A percentile compares a stretch with the other conserved stretches of the same genome.
phyloP scores from a whole-genome alignment of 2,329 filamentous ascomycete genomes.

The Ophiosphaerella narmari region DNA sequence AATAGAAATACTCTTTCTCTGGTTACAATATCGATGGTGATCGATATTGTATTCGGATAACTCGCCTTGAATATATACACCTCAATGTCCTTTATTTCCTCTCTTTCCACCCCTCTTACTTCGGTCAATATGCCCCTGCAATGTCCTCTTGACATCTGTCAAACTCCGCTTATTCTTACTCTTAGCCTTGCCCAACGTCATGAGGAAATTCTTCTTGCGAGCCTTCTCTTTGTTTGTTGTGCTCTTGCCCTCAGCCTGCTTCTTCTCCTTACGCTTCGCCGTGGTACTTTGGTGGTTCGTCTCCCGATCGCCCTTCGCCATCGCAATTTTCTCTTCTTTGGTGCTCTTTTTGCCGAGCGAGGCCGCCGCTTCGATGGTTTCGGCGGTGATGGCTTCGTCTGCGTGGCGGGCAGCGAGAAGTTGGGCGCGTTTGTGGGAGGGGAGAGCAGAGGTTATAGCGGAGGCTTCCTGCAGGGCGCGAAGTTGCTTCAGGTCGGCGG shows the following conservation, averaged over 20 bases:
- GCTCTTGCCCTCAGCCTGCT: slow-evolving; percentile 87
- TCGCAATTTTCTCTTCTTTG: slow-evolving; percentile 85
- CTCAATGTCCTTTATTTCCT: slow-evolving; percentile 61
- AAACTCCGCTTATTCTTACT: slow-evolving; percentile 93
- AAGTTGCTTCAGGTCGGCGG: slow-evolving; percentile 93
- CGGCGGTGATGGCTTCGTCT: slow-evolving; percentile 88
- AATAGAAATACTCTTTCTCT: too few relatives aligned
- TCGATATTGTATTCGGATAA: slow-evolving; percentile 11
- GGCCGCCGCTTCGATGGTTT: slow-evolving; percentile 86
- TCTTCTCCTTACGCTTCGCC: slow-evolving; percentile 83
- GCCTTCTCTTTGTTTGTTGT: slow-evolving; percentile 98
- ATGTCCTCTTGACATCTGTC: slow-evolving; percentile 77
- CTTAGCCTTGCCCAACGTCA: slow-evolving; percentile 97
- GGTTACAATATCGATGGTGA: background rate
- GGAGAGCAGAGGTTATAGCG: slow-evolving; percentile 67
- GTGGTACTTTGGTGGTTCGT: slow-evolving; percentile 85
- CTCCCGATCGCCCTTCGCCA: slow-evolving; percentile 81
- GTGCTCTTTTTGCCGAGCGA: slow-evolving; percentile 78
- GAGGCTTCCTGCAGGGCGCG: slow-evolving; percentile 81
- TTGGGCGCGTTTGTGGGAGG: slow-evolving; percentile 48
- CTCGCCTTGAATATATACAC: background rate
- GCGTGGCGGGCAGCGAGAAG: slow-evolving; percentile 63
- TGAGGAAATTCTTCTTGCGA: slow-evolving; percentile 96
- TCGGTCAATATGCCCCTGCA: slow-evolving; percentile 81
- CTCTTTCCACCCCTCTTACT: slow-evolving; percentile 83